Evolutionary conservation across 345 rosid species (phyloP), one percentile per base, ranked within the genome.

Genomic region (Mallotus nudiflorus): DNA sequence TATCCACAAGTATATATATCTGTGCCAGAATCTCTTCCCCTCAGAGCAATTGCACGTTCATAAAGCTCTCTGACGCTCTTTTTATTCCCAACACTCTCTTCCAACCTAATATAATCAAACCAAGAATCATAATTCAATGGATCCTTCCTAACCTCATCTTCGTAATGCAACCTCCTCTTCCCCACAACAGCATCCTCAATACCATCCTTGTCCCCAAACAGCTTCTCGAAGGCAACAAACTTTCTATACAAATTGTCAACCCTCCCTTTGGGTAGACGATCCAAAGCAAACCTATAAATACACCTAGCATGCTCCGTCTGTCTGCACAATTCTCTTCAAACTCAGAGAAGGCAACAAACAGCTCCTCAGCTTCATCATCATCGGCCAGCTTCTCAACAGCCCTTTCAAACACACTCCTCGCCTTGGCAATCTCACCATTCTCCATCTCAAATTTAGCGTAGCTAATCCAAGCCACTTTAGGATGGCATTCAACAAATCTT

Each of bases 121-220:
- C 97, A 93, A 0, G 86, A 74, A 74, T 93, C 98, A 46, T 91
- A 93, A 71, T 86, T 93, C 80, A 83, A 57, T 0, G 90, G 92
- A 54, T 84, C 91, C 88, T 93, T 93, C 81, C 88, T 83, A 51
- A 93, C 89, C 72, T 91, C 97, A 65, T 88, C 96, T 73, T 91
- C 97, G 67, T 93, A 93, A 67, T 91, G 93, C 77, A 93, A 89
- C 84, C 97, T 88, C 63, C 94, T 85, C 83, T 93, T 91, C 28
- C 98, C 90, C 37, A 89, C 97, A 39, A 93, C 86, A 1, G 97
- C 97, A 59, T 91, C 98, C 73, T 91, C 98, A 67, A 93, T 91
- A 39, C 96, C 97, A 60, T 89, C 93, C 64, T 78, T 88, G 63
- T 91, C 96, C 0, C 98, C 98, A 48, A 86, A 88, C 67, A 85